Conservation (phyloP, 371 early-diverging fungal species). For the Mucor lusitanicus region DNA sequence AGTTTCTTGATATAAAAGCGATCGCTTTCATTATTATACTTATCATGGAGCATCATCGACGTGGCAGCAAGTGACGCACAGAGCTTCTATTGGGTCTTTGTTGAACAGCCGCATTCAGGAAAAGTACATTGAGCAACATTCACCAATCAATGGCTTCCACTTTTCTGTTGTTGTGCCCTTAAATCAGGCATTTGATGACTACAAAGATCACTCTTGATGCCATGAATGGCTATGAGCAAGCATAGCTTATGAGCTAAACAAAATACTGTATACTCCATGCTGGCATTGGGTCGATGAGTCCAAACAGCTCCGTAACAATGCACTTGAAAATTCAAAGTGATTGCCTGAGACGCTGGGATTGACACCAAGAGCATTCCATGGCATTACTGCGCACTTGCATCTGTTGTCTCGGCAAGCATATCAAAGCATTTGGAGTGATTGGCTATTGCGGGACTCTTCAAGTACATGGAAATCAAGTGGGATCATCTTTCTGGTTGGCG, state of each 20-base stretch:
- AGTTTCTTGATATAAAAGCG: neutral
- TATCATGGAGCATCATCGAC: slow-evolving; percentile 6
- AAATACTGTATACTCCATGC: neutral
- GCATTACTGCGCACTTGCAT: neutral
- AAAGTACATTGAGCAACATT: neutral
- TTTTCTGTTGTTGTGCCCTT: neutral
- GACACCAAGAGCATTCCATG: neutral
- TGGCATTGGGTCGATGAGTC: neutral
- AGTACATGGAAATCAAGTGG: neutral
- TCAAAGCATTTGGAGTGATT: neutral
- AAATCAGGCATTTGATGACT: neutral
- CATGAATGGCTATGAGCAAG: neutral
- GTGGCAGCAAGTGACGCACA: neutral
- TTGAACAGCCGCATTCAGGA: neutral
- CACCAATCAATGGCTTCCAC: neutral
- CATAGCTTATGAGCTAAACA: neutral
- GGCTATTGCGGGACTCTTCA: too few species aligned
- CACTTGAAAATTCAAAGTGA: too few species aligned
- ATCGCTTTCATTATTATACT: neutral
- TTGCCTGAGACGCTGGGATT: neutral
- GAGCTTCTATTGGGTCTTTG: slow-evolving; percentile 2
- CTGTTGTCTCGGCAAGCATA: neutral
- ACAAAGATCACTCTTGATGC: neutral
- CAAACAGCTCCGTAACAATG: too few species aligned
- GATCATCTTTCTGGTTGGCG: neutral